These are phyloP conservation scores for Phytophthora multivora DNA, from an alignment of 352 stramenopile species.

Conservation along the genomic window DNA sequence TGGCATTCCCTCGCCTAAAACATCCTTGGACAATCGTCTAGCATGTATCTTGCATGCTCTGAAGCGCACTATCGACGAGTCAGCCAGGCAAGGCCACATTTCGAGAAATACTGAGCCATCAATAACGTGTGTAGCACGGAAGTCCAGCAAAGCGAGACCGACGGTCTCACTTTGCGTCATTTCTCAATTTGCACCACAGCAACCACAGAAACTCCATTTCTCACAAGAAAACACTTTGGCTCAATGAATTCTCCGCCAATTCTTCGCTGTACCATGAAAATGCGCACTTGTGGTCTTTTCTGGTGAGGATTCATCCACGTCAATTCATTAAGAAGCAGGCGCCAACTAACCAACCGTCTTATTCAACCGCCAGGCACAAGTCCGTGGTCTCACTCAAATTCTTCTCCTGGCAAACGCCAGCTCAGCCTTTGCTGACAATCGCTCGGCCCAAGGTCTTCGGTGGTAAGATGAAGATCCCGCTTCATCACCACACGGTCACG, in stretches of 20 bases:
- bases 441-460: conserved; percentile 27
- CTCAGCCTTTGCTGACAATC: conserved; percentile 19
- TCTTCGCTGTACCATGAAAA: conserved; percentile 36
- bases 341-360: not conserved
- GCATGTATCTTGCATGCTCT: no score
- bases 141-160: conserved; percentile 5
- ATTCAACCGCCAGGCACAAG: conserved; percentile 26
- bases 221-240: conserved; percentile 1
- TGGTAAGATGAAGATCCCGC: conserved; percentile 28
- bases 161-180: conserved; percentile 17
- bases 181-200: conserved; percentile 21
- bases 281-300: conserved; percentile 36
- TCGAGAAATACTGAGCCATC: not conserved
- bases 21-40: no score
- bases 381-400: conserved; percentile 30
- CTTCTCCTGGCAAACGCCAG: not conserved
- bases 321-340: not conserved
- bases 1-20: no score
- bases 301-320: conserved; percentile 21
- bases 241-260: conserved; percentile 19
- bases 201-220: conserved; percentile 2
- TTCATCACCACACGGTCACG: conserved; percentile 6
- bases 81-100: no score
- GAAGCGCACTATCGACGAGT: no score
- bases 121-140: not conserved